Evolutionary conservation across 148 eudicot genomes (phyloP).

Genomic region (Diospyros kaki): DNA sequence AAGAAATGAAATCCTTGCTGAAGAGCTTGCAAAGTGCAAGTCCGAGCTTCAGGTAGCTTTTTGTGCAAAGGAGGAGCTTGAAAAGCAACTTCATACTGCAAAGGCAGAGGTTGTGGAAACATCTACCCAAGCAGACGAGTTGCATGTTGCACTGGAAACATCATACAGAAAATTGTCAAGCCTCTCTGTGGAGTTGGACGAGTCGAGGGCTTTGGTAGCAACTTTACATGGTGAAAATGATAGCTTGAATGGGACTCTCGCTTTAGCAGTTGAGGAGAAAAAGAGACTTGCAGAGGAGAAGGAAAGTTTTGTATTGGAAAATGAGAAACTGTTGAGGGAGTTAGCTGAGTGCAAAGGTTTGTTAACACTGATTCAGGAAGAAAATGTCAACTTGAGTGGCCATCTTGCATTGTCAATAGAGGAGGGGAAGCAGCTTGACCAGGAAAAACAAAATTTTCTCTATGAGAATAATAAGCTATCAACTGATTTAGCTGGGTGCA

Average conservation of each 20-base stretch:
- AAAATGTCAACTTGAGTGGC: slow-evolving; percentile 26
- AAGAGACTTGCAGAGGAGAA: slow-evolving; percentile 38
- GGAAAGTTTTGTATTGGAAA: slow-evolving; percentile 30
- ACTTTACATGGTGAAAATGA: slow-evolving; percentile 53
- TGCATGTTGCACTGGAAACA: slow-evolving; percentile 46
- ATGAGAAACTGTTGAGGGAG: slow-evolving; percentile 37
- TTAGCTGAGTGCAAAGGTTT: slow-evolving; percentile 35
- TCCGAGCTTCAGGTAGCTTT: slow-evolving; percentile 52
- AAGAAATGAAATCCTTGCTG: slow-evolving; percentile 44
- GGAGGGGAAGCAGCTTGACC: slow-evolving; percentile 31
- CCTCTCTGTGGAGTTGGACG: slow-evolving; percentile 44
- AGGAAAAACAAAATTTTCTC: slow-evolving; percentile 25
- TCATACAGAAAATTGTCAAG: slow-evolving; percentile 37
- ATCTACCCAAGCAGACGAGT: slow-evolving; percentile 50
- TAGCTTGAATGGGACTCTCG: slow-evolving; percentile 32
- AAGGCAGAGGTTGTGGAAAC: slow-evolving; percentile 40
- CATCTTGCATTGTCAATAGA: slow-evolving; percentile 22
- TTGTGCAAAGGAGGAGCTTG: slow-evolving; percentile 45
- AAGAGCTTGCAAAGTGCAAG: slow-evolving; percentile 57
- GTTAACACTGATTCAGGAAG: slow-evolving; percentile 19
- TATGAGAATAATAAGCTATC: slow-evolving; percentile 43
- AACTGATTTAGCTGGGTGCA: slow-evolving; percentile 19
- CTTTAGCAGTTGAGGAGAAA: slow-evolving; percentile 44
- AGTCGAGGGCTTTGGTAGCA: slow-evolving; percentile 42
- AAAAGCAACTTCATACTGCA: slow-evolving; percentile 36